Percentiles rank a stretch among this genome's conserved stretches.
phyloP scores from a whole-genome alignment of 176 grass and related monocot genomes.

The Oryza brachyantha region DNA sequence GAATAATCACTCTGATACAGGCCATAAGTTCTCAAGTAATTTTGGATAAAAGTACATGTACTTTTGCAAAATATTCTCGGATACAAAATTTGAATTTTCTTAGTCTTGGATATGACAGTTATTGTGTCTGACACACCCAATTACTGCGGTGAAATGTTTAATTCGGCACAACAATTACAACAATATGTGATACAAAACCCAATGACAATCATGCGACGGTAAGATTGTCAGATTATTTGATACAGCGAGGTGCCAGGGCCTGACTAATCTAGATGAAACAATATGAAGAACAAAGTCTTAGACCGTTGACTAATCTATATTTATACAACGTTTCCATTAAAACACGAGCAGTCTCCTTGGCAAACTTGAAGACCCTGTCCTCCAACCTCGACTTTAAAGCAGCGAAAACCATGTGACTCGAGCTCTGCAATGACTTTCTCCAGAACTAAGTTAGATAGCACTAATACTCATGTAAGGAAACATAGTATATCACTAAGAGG shows the following conservation, averaged over 20 bases:
- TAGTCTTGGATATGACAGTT: no score
- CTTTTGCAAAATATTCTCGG: no score
- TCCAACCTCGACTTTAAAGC: slow-evolving; percentile 78
- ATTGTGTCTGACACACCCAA: no score
- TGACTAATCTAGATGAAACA: neutral
- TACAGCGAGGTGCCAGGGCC: neutral
- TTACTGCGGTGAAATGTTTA: no score
- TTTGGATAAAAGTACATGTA: no score
- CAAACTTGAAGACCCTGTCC: slow-evolving; percentile 69
- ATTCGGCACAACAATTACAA: no score
- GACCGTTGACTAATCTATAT: neutral
- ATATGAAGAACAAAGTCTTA: neutral
- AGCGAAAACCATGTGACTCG: slow-evolving; percentile 55
- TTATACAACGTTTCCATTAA: slow-evolving; percentile 30
- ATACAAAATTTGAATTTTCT: no score
- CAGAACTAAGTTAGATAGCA: slow-evolving; percentile 35
- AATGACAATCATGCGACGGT: neutral
- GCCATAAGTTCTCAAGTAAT: no score
- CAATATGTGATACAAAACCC: slow-evolving; percentile 25
- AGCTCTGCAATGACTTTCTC: slow-evolving; percentile 69
- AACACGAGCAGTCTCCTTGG: slow-evolving; percentile 17
- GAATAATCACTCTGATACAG: no score
- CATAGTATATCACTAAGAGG: neutral
- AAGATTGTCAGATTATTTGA: slow-evolving; percentile 10
- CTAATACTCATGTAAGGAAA: slow-evolving; percentile 57